Base-by-base conservation (phyloP, 371 early-diverging fungal species). In the Mucor irregularis region DNA sequence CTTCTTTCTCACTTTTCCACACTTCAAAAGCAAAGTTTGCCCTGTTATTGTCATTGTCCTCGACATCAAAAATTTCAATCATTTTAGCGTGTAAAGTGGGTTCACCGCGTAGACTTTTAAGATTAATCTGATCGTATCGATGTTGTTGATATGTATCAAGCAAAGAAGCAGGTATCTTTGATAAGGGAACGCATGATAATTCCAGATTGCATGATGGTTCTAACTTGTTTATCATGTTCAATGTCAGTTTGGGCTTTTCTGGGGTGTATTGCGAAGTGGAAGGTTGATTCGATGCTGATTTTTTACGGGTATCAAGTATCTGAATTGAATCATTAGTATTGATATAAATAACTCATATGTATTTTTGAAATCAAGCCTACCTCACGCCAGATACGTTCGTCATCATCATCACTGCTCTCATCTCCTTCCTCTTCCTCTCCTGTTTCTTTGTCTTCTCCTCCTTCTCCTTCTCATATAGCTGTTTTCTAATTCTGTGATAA, bases 331-430 rank as follows among this genome's bases (percentile, higher is more conserved):
- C 46, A 46, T 30, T 46, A 46, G 19, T 46, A n/a, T 30, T 46
- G 29, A 31, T 30, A 46, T 46, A 19, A 17, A 46, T 30, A 30
- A 46, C n/a, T 28, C 28, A 44, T 44, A 44, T 44, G 7, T 44
- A 44, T 46, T 46, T 46, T 46, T 46, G 17, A 19, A 46, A 46
- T 46, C 44, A 44, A 44, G 44, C 44, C 28, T 46, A 46, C 46
- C 46, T 46, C 46, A 30, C 29, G 30, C 46, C 46, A 46, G 10
- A 46, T 19, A 30, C 31, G 29, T 46, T 46, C 46, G 17, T 46
- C 46, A 31, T 31, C 19, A 30, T 30, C 17, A 46, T 31, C 46
- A 46, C 31, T 31, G 46, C 31, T 31, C 31, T 46, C 46, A 28
- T 31, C 16, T 28, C 17, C 46, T 46, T 28, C 31, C 19, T 46